These are phyloP conservation scores for Pyrrhoderma lamaoense DNA, from an alignment of 1,284 basidiomycete species.

Conservation along the genomic window DNA sequence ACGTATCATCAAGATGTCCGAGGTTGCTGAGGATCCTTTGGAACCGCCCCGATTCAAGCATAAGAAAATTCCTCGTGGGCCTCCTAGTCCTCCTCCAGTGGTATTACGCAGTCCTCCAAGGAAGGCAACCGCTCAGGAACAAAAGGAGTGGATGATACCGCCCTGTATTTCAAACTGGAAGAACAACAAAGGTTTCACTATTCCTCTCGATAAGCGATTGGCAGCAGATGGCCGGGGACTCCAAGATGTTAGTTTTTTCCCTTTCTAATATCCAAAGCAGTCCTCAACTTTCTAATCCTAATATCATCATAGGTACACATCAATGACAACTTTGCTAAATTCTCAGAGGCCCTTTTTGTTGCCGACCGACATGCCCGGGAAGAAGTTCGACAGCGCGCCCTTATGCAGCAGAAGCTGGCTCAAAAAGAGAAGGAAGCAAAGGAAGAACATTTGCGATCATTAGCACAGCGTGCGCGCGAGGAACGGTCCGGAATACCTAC, in stretches of 20 bases:
- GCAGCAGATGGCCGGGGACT: conserved; percentile 96
- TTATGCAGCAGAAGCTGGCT: conserved; percentile 98
- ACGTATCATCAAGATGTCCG: conserved; percentile 98
- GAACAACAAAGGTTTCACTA: conserved; percentile 99
- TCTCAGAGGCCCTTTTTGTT: conserved; percentile 92
- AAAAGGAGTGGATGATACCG: conserved; percentile 99
- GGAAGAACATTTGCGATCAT: conserved; percentile 89
- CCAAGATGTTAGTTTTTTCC: conserved; percentile 77
- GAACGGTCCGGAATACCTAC: conserved; percentile 74
- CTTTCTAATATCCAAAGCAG: not conserved
- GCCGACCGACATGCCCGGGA: conserved; percentile 98
- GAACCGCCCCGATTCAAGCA: conserved; percentile 97
- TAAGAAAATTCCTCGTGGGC: conserved; percentile 95
- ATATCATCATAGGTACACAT: conserved; percentile 77
- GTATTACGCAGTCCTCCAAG: conserved; percentile 93
- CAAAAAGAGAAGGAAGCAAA: conserved; percentile 97
- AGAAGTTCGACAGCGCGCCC: conserved; percentile 90
- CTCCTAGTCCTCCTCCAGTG: conserved; percentile 95
- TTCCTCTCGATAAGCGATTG: conserved; percentile 95
- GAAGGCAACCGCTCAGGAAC: conserved; percentile 93
- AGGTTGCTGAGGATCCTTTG: conserved; percentile 93
- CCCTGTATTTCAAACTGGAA: conserved; percentile 99
- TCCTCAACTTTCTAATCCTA: conserved; percentile 14
- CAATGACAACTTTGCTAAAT: conserved; percentile 99
- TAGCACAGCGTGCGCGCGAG: conserved; percentile 93